Percentiles rank a stretch among this genome's conserved stretches.
phyloP scores from a whole-genome alignment of 257 asterid genomes.

The Solanum peruvianum region DNA sequence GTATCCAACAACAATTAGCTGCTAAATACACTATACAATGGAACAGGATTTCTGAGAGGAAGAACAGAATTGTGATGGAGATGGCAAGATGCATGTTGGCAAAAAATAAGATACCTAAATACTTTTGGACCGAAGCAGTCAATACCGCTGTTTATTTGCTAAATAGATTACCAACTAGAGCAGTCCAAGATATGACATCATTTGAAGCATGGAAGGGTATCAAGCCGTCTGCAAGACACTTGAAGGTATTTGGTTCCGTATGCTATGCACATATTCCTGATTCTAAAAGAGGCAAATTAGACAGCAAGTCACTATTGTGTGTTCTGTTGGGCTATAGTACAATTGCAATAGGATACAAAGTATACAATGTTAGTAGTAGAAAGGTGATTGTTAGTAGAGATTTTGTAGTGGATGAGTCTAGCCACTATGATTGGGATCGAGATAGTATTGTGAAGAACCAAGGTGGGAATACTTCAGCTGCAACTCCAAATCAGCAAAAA shows the following conservation, averaged over 20 bases:
- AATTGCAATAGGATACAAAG: not conserved
- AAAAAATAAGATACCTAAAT: not conserved
- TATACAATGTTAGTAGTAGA: not conserved
- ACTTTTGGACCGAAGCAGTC: not conserved
- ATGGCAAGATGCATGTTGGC: not conserved
- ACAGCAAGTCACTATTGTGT: not conserved
- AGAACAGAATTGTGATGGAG: too few species aligned
- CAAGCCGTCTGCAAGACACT: not conserved
- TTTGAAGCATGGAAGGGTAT: not conserved
- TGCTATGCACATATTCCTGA: not conserved
- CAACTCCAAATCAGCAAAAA: too few species aligned
- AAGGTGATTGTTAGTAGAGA: not conserved
- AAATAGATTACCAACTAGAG: not conserved
- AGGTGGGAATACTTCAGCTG: too few species aligned
- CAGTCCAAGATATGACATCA: not conserved
- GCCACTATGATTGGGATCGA: not conserved
- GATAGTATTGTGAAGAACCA: not conserved
- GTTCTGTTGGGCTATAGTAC: too few species aligned
- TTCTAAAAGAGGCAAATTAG: not conserved
- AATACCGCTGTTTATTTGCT: too few species aligned
- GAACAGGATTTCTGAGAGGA: not conserved
- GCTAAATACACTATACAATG: too few species aligned
- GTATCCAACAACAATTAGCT: not conserved
- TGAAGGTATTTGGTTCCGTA: not conserved
- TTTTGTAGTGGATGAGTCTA: not conserved